Conservation (phyloP, 495 filamentous ascomycete genomes). For the Penicillium maclennaniae region DNA sequence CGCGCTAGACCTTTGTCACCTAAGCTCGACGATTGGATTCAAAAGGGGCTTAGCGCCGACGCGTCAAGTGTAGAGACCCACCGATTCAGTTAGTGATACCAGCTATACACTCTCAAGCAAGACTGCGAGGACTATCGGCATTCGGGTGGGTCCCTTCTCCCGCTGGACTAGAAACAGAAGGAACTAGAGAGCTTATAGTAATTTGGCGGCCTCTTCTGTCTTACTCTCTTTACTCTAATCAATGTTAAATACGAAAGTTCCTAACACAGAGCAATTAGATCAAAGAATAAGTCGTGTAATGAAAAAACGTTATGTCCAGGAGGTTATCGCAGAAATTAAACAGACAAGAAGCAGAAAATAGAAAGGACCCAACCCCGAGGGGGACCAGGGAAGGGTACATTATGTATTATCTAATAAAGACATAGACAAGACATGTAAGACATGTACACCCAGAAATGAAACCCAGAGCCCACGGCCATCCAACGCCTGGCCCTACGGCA, state of each 20-base stretch:
- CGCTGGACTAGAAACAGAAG: no score
- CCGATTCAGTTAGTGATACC: no score
- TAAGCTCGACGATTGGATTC: no score
- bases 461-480: constrained; percentile 4
- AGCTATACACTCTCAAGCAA: no score
- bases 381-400: constrained; percentile 4
- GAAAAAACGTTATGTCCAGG: constrained; percentile 20
- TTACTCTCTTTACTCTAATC: not conserved
- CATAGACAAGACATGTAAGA: constrained; percentile 27
- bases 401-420: constrained; percentile 28
- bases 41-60: no score
- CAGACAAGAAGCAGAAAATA: constrained; percentile 12
- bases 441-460: constrained; percentile 21
- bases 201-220: not conserved
- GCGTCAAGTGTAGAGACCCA: no score
- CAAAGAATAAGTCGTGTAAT: not conserved
- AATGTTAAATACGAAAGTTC: not conserved
- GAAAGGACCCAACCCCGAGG: not conserved
- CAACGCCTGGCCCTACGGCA: constrained; percentile 11
- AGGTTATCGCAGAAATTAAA: constrained; percentile 12
- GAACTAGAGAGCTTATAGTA: no score
- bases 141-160: no score
- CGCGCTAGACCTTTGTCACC: no score
- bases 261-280: not conserved
- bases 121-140: no score